Evolutionary conservation across 2,329 filamentous ascomycete genomes (phyloP), one percentile per base, ranked within the genome.

Genomic region (Penicillium rolfsii): DNA sequence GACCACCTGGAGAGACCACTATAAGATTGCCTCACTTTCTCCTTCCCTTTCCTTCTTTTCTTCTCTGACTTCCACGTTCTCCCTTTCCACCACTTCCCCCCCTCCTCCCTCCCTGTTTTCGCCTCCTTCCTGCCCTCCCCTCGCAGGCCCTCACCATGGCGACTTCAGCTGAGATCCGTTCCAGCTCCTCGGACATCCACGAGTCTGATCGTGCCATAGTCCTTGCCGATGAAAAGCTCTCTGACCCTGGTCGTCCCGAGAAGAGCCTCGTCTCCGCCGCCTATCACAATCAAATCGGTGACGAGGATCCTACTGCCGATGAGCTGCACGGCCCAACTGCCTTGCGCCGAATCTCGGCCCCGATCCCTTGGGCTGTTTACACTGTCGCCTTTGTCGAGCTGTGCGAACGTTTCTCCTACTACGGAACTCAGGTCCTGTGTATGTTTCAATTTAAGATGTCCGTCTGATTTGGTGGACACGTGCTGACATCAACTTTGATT

Each of bases 321-420:
- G 74, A 76, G 50, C 52, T 74, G 16, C 33, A 58, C n/a, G 70
- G 64, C 14, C 62, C 62, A 3, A 49, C 40, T 24, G 64, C 65
- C 16, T 61, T 74, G 43, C 71, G 69, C 28, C 66, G 69, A 57
- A 66, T 74, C 12, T 55, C 65, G 8, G 64, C 60, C 22, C 54
- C 64, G 14, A 63, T 61, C 41, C 86, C 87, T 52, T 87, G 84
- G 83, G 79, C 82, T 58, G 84, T 88, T 60, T 92, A 87, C 77
- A 87, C 86, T 28, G 85, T 93, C 61, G 89, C 88, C 55, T 87
- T 91, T 63, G 85, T 90, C 62, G 90, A 93, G 77, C 79, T 91
- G 58, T 90, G 87, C 78, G 90, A 93, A 78, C 87, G 89, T 54
- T 91, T 91, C 77, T 89, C 87, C 14, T 93, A 91, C 84, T 91